Conservation (phyloP, 495 filamentous ascomycete genomes). For the Penicillium macrosclerotiorum region DNA sequence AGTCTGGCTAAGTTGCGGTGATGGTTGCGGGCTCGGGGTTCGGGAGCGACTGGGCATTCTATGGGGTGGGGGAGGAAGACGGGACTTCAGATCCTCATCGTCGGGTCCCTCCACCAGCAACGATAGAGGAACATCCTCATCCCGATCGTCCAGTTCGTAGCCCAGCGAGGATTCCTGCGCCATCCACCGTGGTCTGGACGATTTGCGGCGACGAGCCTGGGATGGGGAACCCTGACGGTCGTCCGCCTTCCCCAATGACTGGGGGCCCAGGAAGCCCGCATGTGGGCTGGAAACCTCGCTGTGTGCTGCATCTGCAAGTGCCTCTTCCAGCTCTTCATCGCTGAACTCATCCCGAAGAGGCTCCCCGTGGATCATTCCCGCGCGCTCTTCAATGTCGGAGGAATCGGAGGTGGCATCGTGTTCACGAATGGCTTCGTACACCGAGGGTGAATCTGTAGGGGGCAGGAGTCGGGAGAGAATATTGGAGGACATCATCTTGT, state of each 20-base stretch:
- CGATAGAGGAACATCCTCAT: constrained; percentile 90
- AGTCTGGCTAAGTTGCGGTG: constrained; percentile 51
- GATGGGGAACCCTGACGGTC: constrained; percentile 14
- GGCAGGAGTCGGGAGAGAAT: constrained; percentile 73
- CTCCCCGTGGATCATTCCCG: constrained; percentile 65
- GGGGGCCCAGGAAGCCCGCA: constrained; percentile 36
- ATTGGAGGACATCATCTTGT: constrained; percentile 70
- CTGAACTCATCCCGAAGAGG: constrained; percentile 64
- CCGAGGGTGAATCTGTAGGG: constrained; percentile 59
- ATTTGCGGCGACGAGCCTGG: constrained; percentile 29
- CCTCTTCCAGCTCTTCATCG: constrained; percentile 69
- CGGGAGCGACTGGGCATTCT: constrained; percentile 23
- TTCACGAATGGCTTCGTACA: constrained; percentile 68
- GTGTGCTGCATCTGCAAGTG: constrained; percentile 58
- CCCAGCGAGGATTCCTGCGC: constrained; percentile 23
- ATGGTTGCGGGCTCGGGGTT: constrained; percentile 40
- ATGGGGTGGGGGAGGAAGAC: constrained; percentile 38
- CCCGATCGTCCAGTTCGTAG: constrained; percentile 65
- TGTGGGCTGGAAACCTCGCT: constrained; percentile 61
- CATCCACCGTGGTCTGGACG: constrained; percentile 35
- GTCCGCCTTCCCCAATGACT: constrained; percentile 11
- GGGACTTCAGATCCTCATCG: constrained; percentile 34
- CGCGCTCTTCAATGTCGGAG: constrained; percentile 65
- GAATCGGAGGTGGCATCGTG: constrained; percentile 57
- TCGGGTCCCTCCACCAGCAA: constrained; percentile 70